phyloP scores from a whole-genome alignment of 2,329 filamentous ascomycete genomes.

The Alternaria triticimaculans region DNA sequence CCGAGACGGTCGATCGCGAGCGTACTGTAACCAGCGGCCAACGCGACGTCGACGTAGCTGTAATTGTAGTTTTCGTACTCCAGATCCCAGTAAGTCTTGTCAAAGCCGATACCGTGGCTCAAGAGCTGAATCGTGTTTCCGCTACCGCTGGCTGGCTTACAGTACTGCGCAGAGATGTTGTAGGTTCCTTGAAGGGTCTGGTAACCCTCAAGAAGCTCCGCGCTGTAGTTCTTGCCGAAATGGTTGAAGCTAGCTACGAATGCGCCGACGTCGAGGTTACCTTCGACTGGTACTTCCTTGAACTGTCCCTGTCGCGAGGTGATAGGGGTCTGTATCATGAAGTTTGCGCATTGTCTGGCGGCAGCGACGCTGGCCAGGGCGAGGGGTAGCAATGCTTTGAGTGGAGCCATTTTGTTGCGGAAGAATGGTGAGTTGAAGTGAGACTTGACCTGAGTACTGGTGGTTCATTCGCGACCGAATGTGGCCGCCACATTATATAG shows the following conservation, averaged over 20 bases:
- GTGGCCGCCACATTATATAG: slow-evolving; percentile 1
- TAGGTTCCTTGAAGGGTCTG: slow-evolving; percentile 61
- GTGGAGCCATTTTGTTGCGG: slow-evolving; percentile 11
- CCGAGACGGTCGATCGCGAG: slow-evolving; percentile 69
- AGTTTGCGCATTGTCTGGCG: slow-evolving; percentile 53
- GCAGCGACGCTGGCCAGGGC: slow-evolving; percentile 26
- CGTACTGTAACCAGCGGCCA: slow-evolving; percentile 64
- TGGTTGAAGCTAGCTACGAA: slow-evolving; percentile 51
- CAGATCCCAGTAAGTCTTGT: slow-evolving; percentile 68
- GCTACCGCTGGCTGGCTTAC: slow-evolving; percentile 57
- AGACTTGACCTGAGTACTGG: background rate
- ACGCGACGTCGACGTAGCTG: slow-evolving; percentile 65
- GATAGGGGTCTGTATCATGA: slow-evolving; percentile 64
- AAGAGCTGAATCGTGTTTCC: slow-evolving; percentile 55
- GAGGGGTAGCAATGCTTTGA: slow-evolving; percentile 20
- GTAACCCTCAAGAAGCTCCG: slow-evolving; percentile 56
- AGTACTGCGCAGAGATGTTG: slow-evolving; percentile 67
- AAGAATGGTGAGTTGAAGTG: background rate
- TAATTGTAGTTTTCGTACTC: slow-evolving; percentile 66
- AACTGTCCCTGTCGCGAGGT: slow-evolving; percentile 63
- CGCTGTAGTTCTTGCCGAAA: slow-evolving; percentile 54
- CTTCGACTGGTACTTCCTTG: slow-evolving; percentile 53
- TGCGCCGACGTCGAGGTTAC: slow-evolving; percentile 64
- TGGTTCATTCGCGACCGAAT: background rate
- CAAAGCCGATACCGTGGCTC: slow-evolving; percentile 63